A percentile compares a stretch with the other conserved stretches of the same genome.
Evolutionary conservation across 1,139 yeast species (phyloP).

Genomic region (Nakaseomyces nivariensis): DNA sequence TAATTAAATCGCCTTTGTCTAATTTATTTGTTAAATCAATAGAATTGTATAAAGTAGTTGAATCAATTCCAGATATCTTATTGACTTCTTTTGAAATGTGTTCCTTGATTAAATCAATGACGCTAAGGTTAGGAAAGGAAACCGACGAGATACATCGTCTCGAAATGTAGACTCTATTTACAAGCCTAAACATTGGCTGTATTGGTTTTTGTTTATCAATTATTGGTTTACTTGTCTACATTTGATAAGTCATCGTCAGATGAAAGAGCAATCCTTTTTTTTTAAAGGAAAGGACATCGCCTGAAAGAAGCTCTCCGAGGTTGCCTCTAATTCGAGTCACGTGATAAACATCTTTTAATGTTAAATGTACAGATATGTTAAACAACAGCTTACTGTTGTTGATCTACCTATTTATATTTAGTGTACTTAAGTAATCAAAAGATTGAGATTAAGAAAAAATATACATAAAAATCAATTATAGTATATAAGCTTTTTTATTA

Average conservation of each 20-base stretch:
- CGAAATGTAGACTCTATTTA: neutral
- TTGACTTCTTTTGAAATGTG: neutral
- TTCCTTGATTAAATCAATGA: neutral
- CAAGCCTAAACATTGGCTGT: neutral
- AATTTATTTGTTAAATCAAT: slow-evolving; percentile 1
- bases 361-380: too few relatives aligned
- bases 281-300: too few relatives aligned
- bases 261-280: too few relatives aligned
- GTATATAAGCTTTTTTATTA: neutral
- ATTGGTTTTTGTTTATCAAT: too few relatives aligned
- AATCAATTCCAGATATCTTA: slow-evolving; percentile 2
- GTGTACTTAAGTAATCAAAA: neutral
- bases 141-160: neutral
- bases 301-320: too few relatives aligned
- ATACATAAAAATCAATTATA: neutral
- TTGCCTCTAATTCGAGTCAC: too few relatives aligned
- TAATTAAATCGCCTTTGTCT: slow-evolving; percentile 4
- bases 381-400: too few relatives aligned
- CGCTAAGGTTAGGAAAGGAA: neutral
- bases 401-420: too few relatives aligned
- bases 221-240: too few relatives aligned
- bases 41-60: neutral
- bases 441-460: neutral
- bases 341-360: too few relatives aligned
- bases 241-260: too few relatives aligned